Percentiles rank a stretch among this genome's conserved stretches.
Evolutionary conservation across 805 yeast genomes (phyloP).

Genomic region (Candida montana): DNA sequence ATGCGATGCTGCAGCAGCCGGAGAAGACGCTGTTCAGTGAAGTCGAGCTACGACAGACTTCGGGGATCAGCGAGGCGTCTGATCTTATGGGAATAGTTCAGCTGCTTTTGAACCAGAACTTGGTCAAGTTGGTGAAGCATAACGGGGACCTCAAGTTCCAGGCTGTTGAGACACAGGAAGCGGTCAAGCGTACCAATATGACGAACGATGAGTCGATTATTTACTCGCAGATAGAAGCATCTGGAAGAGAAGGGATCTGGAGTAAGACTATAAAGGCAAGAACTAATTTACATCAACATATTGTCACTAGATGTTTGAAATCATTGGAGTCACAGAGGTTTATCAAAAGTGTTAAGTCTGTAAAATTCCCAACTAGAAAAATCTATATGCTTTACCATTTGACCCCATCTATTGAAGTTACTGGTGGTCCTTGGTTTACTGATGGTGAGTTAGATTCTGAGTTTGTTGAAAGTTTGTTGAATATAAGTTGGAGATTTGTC

Average conservation of each 20-base stretch:
- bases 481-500: slow-evolving; percentile 84
- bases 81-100: slow-evolving; percentile 47
- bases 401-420: slow-evolving; percentile 91
- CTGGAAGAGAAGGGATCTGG: slow-evolving; percentile 96
- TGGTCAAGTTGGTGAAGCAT: slow-evolving; percentile 63
- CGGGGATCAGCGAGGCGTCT: slow-evolving; percentile 33
- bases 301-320: slow-evolving; percentile 80
- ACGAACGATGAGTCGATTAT: slow-evolving; percentile 83
- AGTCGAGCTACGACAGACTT: slow-evolving; percentile 55
- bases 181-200: slow-evolving; percentile 74
- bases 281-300: slow-evolving; percentile 86
- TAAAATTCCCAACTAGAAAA: slow-evolving; percentile 89
- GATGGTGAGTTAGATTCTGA: slow-evolving; percentile 93
- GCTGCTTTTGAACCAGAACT: slow-evolving; percentile 48
- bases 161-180: slow-evolving; percentile 69
- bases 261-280: slow-evolving; percentile 84
- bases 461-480: slow-evolving; percentile 77
- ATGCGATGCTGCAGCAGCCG: slow-evolving; percentile 51
- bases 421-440: slow-evolving; percentile 99
- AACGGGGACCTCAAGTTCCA: slow-evolving; percentile 69
- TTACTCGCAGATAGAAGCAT: slow-evolving; percentile 84
- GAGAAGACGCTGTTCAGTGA: slow-evolving; percentile 56
- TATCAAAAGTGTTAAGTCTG: slow-evolving; percentile 86
- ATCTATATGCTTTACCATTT: slow-evolving; percentile 92
- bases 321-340: slow-evolving; percentile 72